Conservation (phyloP, 345 rosid genomes). For the Ceriops zippeliana region DNA sequence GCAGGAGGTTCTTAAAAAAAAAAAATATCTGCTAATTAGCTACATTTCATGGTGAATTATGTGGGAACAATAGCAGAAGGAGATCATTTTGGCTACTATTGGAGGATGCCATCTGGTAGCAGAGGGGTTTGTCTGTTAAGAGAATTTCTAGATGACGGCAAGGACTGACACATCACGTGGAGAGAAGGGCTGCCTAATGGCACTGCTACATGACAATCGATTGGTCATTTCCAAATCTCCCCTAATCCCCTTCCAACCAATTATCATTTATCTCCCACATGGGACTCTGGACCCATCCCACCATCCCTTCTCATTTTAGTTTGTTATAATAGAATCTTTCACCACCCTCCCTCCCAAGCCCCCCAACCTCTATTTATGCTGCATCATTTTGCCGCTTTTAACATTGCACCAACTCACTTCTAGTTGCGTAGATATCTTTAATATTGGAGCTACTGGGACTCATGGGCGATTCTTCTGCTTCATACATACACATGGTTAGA, state of each 20-base stretch:
- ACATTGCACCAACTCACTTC: neutral
- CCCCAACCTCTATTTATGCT: neutral
- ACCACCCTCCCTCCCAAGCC: neutral
- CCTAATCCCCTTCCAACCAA: constrained; percentile 85
- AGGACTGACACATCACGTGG: constrained; percentile 70
- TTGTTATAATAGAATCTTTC: neutral
- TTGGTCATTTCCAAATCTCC: constrained; percentile 65
- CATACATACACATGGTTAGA: constrained; percentile 82
- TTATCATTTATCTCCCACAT: constrained; percentile 82
- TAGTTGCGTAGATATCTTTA: too few relatives aligned
- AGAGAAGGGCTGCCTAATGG: constrained; percentile 21
- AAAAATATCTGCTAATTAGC: neutral
- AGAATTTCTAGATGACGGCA: constrained; percentile 17
- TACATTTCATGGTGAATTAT: neutral
- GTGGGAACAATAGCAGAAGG: neutral
- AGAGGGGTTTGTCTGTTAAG: constrained; percentile 13
- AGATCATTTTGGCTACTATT: constrained; percentile 6
- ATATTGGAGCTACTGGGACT: neutral
- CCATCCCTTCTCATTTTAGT: neutral
- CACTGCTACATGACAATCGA: constrained; percentile 37
- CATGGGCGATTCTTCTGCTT: constrained; percentile 77
- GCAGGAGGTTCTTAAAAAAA: too few relatives aligned
- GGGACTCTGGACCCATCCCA: constrained; percentile 53
- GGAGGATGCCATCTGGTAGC: constrained; percentile 12
- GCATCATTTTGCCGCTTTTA: neutral